A percentile compares a stretch with the other conserved stretches of the same genome.
These are phyloP conservation scores for Lithohypha guttulata DNA, from an alignment of 2,329 filamentous ascomycete species.

Conservation along the genomic window DNA sequence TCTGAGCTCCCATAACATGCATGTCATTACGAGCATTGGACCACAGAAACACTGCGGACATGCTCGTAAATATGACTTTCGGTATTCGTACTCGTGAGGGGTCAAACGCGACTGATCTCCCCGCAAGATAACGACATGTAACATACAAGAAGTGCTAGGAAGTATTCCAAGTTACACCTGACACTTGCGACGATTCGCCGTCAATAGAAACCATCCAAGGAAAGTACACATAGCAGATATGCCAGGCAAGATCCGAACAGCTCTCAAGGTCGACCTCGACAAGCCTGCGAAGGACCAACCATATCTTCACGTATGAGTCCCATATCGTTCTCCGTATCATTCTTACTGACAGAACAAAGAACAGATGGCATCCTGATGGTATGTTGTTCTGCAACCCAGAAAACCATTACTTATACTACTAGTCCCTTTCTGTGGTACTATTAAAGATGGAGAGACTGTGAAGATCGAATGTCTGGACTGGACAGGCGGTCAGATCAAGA, in stretches of 20 bases:
- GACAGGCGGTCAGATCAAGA: conserved; percentile 67
- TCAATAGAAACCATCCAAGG: too few relatives aligned
- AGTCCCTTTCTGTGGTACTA: conserved; percentile 65
- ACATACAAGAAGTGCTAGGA: too few relatives aligned
- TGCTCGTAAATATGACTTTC: too few relatives aligned
- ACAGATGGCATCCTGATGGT: conserved; percentile 90
- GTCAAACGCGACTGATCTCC: too few relatives aligned
- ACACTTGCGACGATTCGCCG: too few relatives aligned
- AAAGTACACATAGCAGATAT: too few relatives aligned
- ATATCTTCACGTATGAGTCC: conserved; percentile 53
- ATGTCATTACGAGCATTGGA: too few relatives aligned
- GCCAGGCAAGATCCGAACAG: conserved; percentile 49
- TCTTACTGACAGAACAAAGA: conserved; percentile 40
- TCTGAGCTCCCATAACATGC: too few relatives aligned
- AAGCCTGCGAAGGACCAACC: conserved; percentile 60
- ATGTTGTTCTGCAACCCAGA: conserved; percentile 23
- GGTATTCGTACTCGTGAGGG: too few relatives aligned
- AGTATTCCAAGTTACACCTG: too few relatives aligned
- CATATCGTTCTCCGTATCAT: conserved; percentile 3
- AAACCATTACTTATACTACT: conserved; percentile 9
- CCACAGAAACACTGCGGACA: too few relatives aligned
- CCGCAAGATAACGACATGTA: too few relatives aligned
- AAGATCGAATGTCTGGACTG: conserved; percentile 91
- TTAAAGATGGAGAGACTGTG: conserved; percentile 75
- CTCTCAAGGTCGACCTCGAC: conserved; percentile 61